A percentile compares a stretch with the other conserved stretches of the same genome.
phyloP scores from a whole-genome alignment of 805 yeast species.

The Komagataella phaffii region DNA sequence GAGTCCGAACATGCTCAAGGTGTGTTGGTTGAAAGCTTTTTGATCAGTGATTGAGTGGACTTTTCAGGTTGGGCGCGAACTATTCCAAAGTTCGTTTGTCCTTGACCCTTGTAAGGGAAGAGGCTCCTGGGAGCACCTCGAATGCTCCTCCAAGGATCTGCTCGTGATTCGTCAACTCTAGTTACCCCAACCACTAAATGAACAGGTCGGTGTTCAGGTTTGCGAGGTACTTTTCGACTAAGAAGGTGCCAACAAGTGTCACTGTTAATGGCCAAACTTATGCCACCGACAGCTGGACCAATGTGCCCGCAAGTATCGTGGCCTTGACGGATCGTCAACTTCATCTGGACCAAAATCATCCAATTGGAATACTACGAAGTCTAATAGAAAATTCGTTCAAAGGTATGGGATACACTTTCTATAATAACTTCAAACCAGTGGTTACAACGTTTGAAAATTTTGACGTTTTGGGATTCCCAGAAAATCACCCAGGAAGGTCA shows the following conservation, averaged over 20 bases:
- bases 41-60: not conserved
- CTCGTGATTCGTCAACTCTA: not conserved
- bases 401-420: slow-evolving; percentile 61
- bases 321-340: slow-evolving; percentile 58
- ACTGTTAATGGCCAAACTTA: slow-evolving; percentile 36
- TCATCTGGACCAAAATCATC: slow-evolving; percentile 68
- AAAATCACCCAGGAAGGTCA: slow-evolving; percentile 87
- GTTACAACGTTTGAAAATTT: slow-evolving; percentile 79
- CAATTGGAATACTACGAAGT: slow-evolving; percentile 73
- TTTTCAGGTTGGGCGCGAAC: not conserved
- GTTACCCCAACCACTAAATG: slow-evolving; percentile 1
- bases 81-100: not conserved
- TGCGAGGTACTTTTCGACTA: not conserved
- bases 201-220: slow-evolving; percentile 1
- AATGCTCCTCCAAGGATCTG: not conserved
- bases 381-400: slow-evolving; percentile 59
- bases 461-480: slow-evolving; percentile 83
- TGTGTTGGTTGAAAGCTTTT: not conserved
- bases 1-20: not conserved
- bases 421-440: slow-evolving; percentile 69
- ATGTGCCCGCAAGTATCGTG: slow-evolving; percentile 64
- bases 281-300: slow-evolving; percentile 68
- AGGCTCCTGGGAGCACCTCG: not conserved
- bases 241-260: slow-evolving; percentile 14
- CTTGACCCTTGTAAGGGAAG: not conserved